Evolutionary conservation across 306 rosid genomes (phyloP).

Genomic region (Lathyrus oleraceus): DNA sequence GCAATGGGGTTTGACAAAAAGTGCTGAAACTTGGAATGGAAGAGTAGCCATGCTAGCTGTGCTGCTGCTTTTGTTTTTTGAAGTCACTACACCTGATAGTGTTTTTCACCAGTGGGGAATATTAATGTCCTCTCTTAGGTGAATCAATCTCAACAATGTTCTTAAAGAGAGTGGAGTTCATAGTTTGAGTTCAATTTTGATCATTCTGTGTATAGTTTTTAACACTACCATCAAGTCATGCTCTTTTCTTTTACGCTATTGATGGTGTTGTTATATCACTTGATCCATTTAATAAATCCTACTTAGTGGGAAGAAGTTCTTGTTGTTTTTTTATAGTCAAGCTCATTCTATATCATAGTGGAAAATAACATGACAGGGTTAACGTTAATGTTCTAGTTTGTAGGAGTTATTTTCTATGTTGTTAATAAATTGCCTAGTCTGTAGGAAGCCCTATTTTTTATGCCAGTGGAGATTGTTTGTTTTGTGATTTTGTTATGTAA

Average conservation of each 20-base stretch:
- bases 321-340: background rate
- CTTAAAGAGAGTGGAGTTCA: slow-evolving; percentile 30
- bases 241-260: background rate
- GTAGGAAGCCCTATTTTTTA: no score
- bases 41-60: slow-evolving; percentile 98
- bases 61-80: slow-evolving; percentile 79
- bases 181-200: slow-evolving; percentile 32
- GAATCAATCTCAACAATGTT: slow-evolving; percentile 31
- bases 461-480: no score
- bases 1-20: slow-evolving; percentile 99
- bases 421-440: no score
- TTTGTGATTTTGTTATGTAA: no score
- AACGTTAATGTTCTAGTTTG: no score
- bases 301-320: background rate
- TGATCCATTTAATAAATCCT: background rate
- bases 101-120: slow-evolving; percentile 97
- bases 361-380: background rate
- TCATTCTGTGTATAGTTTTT: background rate
- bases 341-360: background rate
- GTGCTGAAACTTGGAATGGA: slow-evolving; percentile 99
- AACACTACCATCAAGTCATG: background rate
- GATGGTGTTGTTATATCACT: background rate
- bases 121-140: slow-evolving; percentile 58
- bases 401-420: no score
- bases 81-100: slow-evolving; percentile 93